Evolutionary conservation across 108 stramenopile genomes (phyloP).

Genomic region (Cyclotella baltica): DNA sequence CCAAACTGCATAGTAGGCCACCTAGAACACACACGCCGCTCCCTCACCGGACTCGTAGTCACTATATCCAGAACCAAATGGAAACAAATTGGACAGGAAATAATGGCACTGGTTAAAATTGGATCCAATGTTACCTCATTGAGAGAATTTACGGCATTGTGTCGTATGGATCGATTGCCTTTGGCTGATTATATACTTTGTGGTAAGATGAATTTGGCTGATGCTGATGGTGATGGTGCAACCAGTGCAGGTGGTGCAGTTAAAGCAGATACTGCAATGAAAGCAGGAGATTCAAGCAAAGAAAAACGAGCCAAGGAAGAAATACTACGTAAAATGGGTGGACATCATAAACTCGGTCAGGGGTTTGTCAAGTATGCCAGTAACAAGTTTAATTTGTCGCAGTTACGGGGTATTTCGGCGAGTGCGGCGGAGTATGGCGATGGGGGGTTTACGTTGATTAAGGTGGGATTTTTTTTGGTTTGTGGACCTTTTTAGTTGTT

Average conservation of each 20-base stretch:
- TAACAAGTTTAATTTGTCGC: constrained; percentile 83
- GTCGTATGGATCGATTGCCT: constrained; percentile 71
- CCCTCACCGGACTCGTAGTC: constrained; percentile 61
- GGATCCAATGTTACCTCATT: constrained; percentile 81
- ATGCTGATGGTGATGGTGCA: constrained; percentile 5
- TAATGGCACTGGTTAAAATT: constrained; percentile 72
- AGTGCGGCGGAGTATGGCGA: constrained; percentile 80
- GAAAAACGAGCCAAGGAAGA: constrained; percentile 76
- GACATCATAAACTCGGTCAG: no score
- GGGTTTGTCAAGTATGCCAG: constrained; percentile 82
- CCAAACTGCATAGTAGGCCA: constrained; percentile 71
- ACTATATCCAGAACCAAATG: constrained; percentile 76
- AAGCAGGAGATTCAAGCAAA: constrained; percentile 58
- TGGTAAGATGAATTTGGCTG: constrained; percentile 37
- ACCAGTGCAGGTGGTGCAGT: not conserved
- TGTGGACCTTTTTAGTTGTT: not conserved
- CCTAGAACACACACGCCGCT: constrained; percentile 61
- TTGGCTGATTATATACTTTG: constrained; percentile 71
- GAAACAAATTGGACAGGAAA: constrained; percentile 49
- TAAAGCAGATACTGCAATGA: not conserved
- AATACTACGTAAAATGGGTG: no score
- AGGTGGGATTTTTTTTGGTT: not conserved
- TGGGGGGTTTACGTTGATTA: constrained; percentile 88
- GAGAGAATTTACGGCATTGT: constrained; percentile 86
- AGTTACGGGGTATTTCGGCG: constrained; percentile 82